These are phyloP conservation scores for Kwoniella sp. DNA, from an alignment of 768 basidiomycete genomes.

Conservation along the genomic window DNA sequence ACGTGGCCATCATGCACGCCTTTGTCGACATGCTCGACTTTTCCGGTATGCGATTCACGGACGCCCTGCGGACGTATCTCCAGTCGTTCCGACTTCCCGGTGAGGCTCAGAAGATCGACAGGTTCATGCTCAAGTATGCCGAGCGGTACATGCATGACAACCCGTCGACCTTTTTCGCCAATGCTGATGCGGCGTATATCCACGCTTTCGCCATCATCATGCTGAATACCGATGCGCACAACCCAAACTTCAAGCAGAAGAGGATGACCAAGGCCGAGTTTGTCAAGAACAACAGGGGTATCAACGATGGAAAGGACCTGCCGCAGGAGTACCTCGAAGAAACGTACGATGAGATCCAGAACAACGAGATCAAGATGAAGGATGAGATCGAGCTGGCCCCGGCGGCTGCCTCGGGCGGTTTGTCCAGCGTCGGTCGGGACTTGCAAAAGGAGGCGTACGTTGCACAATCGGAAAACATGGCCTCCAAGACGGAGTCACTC, in stretches of 20 bases:
- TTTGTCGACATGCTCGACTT: conserved; percentile 93
- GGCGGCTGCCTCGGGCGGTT: conserved; percentile 57
- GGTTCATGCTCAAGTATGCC: conserved; percentile 98
- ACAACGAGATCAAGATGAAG: conserved; percentile 96
- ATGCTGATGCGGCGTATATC: conserved; percentile 93
- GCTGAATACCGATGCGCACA: conserved; percentile 97
- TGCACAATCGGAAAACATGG: conserved; percentile 91
- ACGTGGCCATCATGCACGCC: conserved; percentile 92
- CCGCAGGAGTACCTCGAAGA: conserved; percentile 73
- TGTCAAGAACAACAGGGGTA: conserved; percentile 89
- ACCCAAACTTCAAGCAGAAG: conserved; percentile 77
- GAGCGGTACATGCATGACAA: conserved; percentile 93
- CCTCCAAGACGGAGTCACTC: conserved; percentile 93
- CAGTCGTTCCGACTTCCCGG: conserved; percentile 96
- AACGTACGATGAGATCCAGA: conserved; percentile 86
- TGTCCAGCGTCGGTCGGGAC: conserved; percentile 88
- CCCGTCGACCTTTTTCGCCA: conserved; percentile 76
- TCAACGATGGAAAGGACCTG: conserved; percentile 84
- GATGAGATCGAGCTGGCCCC: conserved; percentile 71
- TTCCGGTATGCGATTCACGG: conserved; percentile 71
- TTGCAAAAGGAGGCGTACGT: conserved; percentile 94
- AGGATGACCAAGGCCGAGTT: conserved; percentile 92
- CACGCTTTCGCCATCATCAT: conserved; percentile 91
- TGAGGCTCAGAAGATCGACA: conserved; percentile 96
- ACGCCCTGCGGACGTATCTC: conserved; percentile 81